These are phyloP conservation scores for Circinella minor DNA, from an alignment of 371 early-diverging fungal species.

Conservation along the genomic window DNA sequence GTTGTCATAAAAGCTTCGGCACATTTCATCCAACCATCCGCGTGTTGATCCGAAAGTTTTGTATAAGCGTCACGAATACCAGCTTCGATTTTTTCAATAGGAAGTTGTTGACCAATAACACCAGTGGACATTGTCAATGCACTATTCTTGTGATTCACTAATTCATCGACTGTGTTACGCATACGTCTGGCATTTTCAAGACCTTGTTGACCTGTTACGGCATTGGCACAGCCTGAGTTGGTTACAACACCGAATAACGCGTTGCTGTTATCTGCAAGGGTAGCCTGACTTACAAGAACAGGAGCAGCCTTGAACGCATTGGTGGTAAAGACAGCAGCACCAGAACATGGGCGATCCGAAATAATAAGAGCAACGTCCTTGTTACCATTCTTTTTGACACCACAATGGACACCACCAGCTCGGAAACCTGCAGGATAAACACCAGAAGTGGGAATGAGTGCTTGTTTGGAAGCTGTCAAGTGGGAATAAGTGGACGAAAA, in stretches of 20 bases:
- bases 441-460: conserved; percentile 54
- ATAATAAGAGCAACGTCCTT: conserved; percentile 84
- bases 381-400: conserved; percentile 82
- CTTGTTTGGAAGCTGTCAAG: conserved; percentile 42
- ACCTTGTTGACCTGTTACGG: conserved; percentile 91
- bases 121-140: conserved; percentile 95
- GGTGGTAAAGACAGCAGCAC: conserved; percentile 89
- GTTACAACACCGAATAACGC: conserved; percentile 75
- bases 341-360: conserved; percentile 76
- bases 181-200: conserved; percentile 79
- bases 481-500: conserved; percentile 31
- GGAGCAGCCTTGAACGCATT: conserved; percentile 95
- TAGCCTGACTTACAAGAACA: conserved; percentile 73
- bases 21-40: conserved; percentile 76
- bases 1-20: conserved; percentile 95
- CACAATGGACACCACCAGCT: conserved; percentile 77
- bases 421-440: conserved; percentile 83
- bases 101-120: conserved; percentile 92
- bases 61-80: conserved; percentile 64
- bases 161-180: conserved; percentile 59
- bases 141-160: conserved; percentile 42
- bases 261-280: conserved; percentile 57
- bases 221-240: conserved; percentile 96
- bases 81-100: conserved; percentile 81
- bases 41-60: conserved; percentile 61